Evolutionary conservation across 495 filamentous ascomycete species (phyloP).

Genomic region (Hypoxylon rickii): DNA sequence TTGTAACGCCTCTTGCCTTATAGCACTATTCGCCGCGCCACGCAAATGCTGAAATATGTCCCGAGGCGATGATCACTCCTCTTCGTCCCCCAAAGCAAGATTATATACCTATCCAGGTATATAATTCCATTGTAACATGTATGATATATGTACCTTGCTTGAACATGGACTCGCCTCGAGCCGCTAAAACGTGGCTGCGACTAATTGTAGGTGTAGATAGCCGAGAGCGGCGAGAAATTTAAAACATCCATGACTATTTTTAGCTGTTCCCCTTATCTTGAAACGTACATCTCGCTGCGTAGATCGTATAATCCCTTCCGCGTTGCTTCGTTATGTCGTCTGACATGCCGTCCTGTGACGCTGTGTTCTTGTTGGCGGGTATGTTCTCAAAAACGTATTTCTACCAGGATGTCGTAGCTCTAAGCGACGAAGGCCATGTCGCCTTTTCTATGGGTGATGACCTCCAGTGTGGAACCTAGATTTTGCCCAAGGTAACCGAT

Average conservation of each 20-base stretch:
- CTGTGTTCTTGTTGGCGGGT: background rate
- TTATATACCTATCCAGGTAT: too few species aligned
- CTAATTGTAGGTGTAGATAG: background rate
- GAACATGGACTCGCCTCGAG: too few species aligned
- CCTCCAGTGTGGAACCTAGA: constrained; percentile 41
- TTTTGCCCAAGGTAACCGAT: constrained; percentile 49
- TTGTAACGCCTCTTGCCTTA: constrained; percentile 24
- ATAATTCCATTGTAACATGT: too few species aligned
- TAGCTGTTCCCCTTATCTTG: constrained; percentile 15
- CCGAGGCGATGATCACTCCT: constrained; percentile 1
- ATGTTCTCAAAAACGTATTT: constrained; percentile 9
- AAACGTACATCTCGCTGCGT: constrained; percentile 26
- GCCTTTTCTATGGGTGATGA: constrained; percentile 44
- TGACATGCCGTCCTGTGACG: constrained; percentile 6
- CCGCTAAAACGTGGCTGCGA: too few species aligned
- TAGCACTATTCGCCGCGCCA: constrained; percentile 7
- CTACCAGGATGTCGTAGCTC: constrained; percentile 4
- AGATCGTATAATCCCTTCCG: constrained; percentile 12
- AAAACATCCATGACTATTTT: constrained; percentile 11
- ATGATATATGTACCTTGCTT: too few species aligned
- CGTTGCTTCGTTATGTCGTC: constrained; percentile 27
- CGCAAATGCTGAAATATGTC: constrained; percentile 9
- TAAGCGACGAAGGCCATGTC: constrained; percentile 34
- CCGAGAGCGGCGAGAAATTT: constrained; percentile 1
- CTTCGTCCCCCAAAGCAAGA: too few species aligned